phyloP scores from a whole-genome alignment of 2,329 filamentous ascomycete species.

The Talaromyces sp. region DNA sequence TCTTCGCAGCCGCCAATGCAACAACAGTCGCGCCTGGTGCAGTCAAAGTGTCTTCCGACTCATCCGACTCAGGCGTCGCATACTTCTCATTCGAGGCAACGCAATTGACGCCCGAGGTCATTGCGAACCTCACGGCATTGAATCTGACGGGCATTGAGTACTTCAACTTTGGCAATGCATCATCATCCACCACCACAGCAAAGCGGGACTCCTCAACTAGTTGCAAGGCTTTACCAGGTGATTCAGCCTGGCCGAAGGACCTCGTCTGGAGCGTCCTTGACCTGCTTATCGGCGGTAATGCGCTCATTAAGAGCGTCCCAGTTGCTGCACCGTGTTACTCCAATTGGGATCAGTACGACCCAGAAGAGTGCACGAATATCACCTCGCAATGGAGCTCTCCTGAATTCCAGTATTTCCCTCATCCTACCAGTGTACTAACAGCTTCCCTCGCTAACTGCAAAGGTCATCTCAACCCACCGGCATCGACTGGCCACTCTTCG shows the following conservation, averaged over 20 bases:
- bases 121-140: constrained; percentile 29
- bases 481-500: constrained; percentile 7
- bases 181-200: constrained; percentile 9
- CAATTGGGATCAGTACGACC: constrained; percentile 28
- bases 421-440: background rate
- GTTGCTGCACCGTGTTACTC: constrained; percentile 33
- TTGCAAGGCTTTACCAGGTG: constrained; percentile 23
- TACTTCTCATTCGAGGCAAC: constrained; percentile 22
- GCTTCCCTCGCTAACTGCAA: background rate
- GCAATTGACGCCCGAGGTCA: constrained; percentile 33
- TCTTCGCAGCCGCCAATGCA: background rate
- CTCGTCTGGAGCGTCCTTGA: constrained; percentile 29
- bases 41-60: background rate
- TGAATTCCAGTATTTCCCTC: constrained; percentile 1
- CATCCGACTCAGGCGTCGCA: background rate
- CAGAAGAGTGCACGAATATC: constrained; percentile 28
- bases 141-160: constrained; percentile 28
- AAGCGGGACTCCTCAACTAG: constrained; percentile 39
- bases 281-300: constrained; percentile 30
- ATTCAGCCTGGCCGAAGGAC: constrained; percentile 18
- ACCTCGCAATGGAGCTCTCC: constrained; percentile 23
- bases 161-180: constrained; percentile 29
- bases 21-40: background rate
- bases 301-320: constrained; percentile 30
- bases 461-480: constrained; percentile 5